Evolutionary conservation across 139 green algal species (phyloP), one percentile per base, ranked within the genome.

Genomic region (Eudorina sp.): DNA sequence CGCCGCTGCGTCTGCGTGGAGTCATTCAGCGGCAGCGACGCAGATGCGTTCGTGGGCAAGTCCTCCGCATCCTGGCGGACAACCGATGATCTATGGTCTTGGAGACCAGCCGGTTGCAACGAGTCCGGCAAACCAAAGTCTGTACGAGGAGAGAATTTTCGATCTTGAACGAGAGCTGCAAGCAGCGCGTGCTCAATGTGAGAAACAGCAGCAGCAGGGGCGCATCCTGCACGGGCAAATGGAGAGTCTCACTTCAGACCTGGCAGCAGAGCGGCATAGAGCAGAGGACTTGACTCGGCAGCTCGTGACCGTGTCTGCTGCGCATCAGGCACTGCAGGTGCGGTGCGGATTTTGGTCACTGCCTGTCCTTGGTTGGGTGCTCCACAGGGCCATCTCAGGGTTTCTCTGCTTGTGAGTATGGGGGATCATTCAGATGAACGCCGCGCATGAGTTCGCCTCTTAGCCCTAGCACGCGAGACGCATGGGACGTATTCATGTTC

Each of bases 291-390:
- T 86, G 9, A 11, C 14, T 2, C n/a, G n/a, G 1, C 80, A 86
- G 80, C 31, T 76, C 0, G 27, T 43, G 4, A 18, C n/a, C 2
- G 43, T 25, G 0, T 19, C 60, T 5, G n/a, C 62, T 1, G 80
- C 80, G 38, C 80, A 86, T 27, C 78, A 74, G 1, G 55, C 55
- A 0, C 58, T 85, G 11, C 78, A 85, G 58, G 78, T 85, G 51
- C 14, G 75, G n/a, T n/a, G n/a, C n/a, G 8, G 13, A n/a, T n/a
- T n/a, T n/a, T n/a, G n/a, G n/a, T n/a, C n/a, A n/a, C n/a, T n/a
- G n/a, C n/a, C n/a, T n/a, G n/a, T n/a, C n/a, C n/a, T n/a, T n/a
- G n/a, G n/a, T n/a, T n/a, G n/a, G n/a, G n/a, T n/a, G n/a, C n/a
- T n/a, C n/a, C n/a, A n/a, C n/a, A n/a, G n/a, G n/a, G n/a, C n/a